phyloP scores from a whole-genome alignment of 2,329 filamentous ascomycete genomes.

The Nothophaeocryptopus gaeumannii region DNA sequence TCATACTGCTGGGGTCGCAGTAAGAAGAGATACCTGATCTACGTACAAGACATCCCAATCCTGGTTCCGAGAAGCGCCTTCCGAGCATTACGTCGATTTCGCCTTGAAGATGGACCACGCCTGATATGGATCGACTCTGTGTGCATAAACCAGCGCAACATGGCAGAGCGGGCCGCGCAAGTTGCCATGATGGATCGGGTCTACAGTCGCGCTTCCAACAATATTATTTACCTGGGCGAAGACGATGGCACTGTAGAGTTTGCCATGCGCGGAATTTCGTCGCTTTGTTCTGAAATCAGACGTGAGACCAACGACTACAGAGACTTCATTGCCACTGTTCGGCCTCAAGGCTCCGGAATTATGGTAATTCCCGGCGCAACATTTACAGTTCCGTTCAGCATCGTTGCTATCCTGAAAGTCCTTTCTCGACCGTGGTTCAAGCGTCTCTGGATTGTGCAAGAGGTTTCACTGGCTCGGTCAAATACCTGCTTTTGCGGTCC shows the following conservation, averaged over 20 bases:
- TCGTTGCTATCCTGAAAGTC: conserved; percentile 1
- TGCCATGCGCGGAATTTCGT: neutral
- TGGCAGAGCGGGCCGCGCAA: conserved; percentile 1
- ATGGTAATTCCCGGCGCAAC: neutral
- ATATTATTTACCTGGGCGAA: conserved; percentile 10
- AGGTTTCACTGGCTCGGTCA: conserved; percentile 4
- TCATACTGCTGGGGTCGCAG: conserved; percentile 11
- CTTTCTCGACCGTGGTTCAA: conserved; percentile 11
- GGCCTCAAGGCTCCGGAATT: no score
- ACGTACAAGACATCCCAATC: conserved; percentile 1
- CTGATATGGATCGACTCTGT: conserved; percentile 9
- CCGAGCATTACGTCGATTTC: conserved; percentile 1
- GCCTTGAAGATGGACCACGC: neutral
- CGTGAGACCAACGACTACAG: neutral
- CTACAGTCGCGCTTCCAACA: conserved; percentile 1
- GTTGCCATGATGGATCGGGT: conserved; percentile 4
- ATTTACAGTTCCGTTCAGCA: conserved; percentile 6
- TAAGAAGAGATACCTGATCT: neutral
- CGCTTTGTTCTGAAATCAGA: neutral
- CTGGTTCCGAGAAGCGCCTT: neutral
- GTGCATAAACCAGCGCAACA: conserved; percentile 11
- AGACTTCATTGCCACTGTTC: no score
- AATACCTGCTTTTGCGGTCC: conserved; percentile 5
- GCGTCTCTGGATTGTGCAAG: conserved; percentile 14
- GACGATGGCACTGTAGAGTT: conserved; percentile 1